phyloP scores from a whole-genome alignment of 805 yeast species.

The Candida mattraensis region DNA sequence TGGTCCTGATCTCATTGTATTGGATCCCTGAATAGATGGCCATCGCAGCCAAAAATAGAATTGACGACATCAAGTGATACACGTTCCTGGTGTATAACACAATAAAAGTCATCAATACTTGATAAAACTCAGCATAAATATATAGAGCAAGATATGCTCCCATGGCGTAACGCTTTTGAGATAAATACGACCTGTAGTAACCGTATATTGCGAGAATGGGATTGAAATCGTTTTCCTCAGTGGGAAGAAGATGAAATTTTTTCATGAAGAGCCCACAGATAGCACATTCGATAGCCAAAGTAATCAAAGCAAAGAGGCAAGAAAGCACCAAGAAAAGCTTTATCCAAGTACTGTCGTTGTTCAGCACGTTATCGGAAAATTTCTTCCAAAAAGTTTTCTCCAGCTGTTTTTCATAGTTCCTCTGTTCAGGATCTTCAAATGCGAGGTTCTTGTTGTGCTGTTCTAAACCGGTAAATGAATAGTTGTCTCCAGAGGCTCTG shows the following conservation, averaged over 20 bases:
- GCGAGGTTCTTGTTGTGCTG: constrained; percentile 12
- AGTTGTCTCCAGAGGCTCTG: constrained; percentile 7
- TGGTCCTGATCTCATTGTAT: constrained; percentile 34
- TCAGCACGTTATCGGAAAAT: constrained; percentile 17
- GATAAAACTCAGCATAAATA: constrained; percentile 43
- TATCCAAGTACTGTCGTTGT: constrained; percentile 20
- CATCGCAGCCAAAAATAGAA: constrained; percentile 40
- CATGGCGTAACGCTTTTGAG: constrained; percentile 17
- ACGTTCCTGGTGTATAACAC: constrained; percentile 39
- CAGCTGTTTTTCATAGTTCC: constrained; percentile 11
- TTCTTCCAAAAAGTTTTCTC: constrained; percentile 13
- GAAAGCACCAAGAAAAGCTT: constrained; percentile 33
- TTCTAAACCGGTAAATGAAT: constrained; percentile 13
- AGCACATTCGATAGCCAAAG: constrained; percentile 38
- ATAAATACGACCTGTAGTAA: constrained; percentile 28
- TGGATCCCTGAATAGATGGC: constrained; percentile 45
- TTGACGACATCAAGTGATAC: constrained; percentile 36
- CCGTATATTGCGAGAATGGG: constrained; percentile 19
- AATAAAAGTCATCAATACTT: constrained; percentile 37
- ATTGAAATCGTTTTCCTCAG: constrained; percentile 20
- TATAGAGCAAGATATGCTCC: constrained; percentile 42
- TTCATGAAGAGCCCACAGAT: constrained; percentile 40
- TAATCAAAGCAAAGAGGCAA: constrained; percentile 35
- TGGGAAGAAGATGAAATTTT: constrained; percentile 27
- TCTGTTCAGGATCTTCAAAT: constrained; percentile 14